Percentiles rank a stretch among this genome's conserved stretches.
phyloP scores from a whole-genome alignment of 495 filamentous ascomycete genomes.

The Hypoxylon cercidicola region DNA sequence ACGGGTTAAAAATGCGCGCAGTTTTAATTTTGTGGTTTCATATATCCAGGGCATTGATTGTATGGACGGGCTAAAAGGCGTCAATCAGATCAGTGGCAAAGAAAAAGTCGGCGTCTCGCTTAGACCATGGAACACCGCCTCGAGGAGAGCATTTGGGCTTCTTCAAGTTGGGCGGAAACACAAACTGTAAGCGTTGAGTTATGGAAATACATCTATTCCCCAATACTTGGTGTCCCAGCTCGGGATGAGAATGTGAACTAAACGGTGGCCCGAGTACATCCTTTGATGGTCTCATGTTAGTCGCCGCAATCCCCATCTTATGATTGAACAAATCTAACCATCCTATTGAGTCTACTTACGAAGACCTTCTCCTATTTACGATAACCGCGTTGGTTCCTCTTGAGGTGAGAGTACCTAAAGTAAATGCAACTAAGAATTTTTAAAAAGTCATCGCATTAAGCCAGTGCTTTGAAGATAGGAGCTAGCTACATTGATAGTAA shows the following conservation, averaged over 20 bases:
- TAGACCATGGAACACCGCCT: conserved; percentile 18
- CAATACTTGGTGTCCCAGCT: not conserved
- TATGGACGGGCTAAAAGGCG: conserved; percentile 26
- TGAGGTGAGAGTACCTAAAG: too few relatives aligned
- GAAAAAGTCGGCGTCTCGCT: conserved; percentile 18
- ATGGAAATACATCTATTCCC: conserved; percentile 5
- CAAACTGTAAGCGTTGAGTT: conserved; percentile 4
- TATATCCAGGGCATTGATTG: conserved; percentile 20
- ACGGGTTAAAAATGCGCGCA: conserved; percentile 19
- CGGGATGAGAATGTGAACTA: not conserved
- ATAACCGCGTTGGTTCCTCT: too few relatives aligned
- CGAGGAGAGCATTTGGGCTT: conserved; percentile 8
- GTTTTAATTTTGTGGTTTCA: conserved; percentile 11
- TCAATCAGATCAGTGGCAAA: conserved; percentile 5
- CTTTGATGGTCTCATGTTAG: too few relatives aligned
- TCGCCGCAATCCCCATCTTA: too few relatives aligned
- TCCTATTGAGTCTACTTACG: too few relatives aligned
- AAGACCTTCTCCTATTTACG: too few relatives aligned
- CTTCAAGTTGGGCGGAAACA: conserved; percentile 4
- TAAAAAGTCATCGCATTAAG: too few relatives aligned
- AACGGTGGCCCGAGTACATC: too few relatives aligned
- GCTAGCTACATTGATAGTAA: too few relatives aligned
- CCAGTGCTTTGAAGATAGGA: too few relatives aligned
- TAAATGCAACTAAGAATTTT: too few relatives aligned
- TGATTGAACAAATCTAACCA: too few relatives aligned